These are phyloP conservation scores for Volvox reticuliferus DNA, from an alignment of 139 green algal genomes.

Conservation along the genomic window DNA sequence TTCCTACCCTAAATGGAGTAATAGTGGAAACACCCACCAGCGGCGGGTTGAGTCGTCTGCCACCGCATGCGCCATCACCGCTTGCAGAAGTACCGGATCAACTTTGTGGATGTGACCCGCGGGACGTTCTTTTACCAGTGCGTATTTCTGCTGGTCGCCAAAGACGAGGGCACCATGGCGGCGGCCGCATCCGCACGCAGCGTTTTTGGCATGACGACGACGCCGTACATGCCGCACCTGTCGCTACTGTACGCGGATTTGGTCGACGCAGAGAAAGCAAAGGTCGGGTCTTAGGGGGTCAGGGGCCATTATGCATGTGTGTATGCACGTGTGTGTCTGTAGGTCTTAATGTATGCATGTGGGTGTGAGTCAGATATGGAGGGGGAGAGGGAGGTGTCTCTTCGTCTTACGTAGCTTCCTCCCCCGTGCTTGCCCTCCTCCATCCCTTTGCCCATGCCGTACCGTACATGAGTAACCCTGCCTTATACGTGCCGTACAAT, in stretches of 20 bases:
- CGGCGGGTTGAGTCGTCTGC: too few relatives aligned
- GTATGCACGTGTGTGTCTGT: background rate
- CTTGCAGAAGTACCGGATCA: slow-evolving; percentile 64
- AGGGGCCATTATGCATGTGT: background rate
- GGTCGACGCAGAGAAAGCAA: background rate
- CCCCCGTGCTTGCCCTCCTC: too few relatives aligned
- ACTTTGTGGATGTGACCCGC: slow-evolving; percentile 54
- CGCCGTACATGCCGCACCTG: slow-evolving; percentile 71
- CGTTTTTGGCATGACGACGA: slow-evolving; percentile 28
- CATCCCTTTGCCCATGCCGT: too few relatives aligned
- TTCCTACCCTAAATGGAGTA: too few relatives aligned
- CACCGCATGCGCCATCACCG: too few relatives aligned
- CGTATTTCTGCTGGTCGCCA: slow-evolving; percentile 42
- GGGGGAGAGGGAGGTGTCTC: too few relatives aligned
- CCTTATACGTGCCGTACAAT: too few relatives aligned
- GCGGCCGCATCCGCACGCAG: slow-evolving; percentile 34
- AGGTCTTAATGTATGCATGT: too few relatives aligned
- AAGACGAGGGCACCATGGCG: slow-evolving; percentile 33
- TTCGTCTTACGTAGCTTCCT: too few relatives aligned
- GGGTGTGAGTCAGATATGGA: too few relatives aligned
- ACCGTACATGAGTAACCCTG: too few relatives aligned
- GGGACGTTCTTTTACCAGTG: slow-evolving; percentile 63
- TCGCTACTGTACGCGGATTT: slow-evolving; percentile 68
- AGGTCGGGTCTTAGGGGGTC: slow-evolving; percentile 1
- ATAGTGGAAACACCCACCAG: too few relatives aligned